phyloP scores from a whole-genome alignment of 495 filamentous ascomycete genomes.

The Penicillium pancosmium region DNA sequence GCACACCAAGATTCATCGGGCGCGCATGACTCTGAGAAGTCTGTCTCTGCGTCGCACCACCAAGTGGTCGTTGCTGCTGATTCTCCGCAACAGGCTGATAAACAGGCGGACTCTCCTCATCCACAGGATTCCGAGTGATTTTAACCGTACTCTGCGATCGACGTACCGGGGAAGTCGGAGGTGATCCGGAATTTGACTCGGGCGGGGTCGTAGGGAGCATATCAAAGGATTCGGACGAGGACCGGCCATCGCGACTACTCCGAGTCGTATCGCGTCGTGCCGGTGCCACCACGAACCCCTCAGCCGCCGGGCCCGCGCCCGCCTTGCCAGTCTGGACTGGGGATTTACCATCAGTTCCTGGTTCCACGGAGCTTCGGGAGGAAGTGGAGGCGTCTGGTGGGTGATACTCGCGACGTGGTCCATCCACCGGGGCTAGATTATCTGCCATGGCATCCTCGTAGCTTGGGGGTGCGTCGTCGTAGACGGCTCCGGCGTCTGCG shows the following conservation, averaged over 20 bases:
- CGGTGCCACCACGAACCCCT: neutral
- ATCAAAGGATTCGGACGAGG: constrained; percentile 50
- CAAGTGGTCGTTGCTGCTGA: constrained; percentile 7
- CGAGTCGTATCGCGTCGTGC: constrained; percentile 14
- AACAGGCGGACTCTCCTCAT: constrained; percentile 44
- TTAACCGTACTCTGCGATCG: constrained; percentile 46
- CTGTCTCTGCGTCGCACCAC: constrained; percentile 17
- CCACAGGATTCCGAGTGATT: constrained; percentile 29
- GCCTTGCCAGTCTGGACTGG: constrained; percentile 36
- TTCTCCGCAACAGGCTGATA: constrained; percentile 38
- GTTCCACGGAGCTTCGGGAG: constrained; percentile 33
- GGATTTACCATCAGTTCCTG: constrained; percentile 47
- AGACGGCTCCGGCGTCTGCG: constrained; percentile 36
- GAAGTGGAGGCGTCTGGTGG: constrained; percentile 52
- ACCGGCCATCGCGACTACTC: constrained; percentile 29
- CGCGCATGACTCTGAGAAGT: constrained; percentile 31
- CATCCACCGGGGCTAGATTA: constrained; percentile 65
- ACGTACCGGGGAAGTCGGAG: constrained; percentile 36
- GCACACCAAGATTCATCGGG: constrained; percentile 45
- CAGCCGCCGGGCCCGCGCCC: neutral
- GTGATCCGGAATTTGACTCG: constrained; percentile 43
- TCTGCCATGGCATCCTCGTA: constrained; percentile 93
- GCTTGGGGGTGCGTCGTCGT: constrained; percentile 71
- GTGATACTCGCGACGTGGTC: constrained; percentile 65
- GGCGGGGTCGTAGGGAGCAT: constrained; percentile 50